Conservation (phyloP, 2,329 filamentous ascomycete species). For the Aspergillus ochraceus region DNA sequence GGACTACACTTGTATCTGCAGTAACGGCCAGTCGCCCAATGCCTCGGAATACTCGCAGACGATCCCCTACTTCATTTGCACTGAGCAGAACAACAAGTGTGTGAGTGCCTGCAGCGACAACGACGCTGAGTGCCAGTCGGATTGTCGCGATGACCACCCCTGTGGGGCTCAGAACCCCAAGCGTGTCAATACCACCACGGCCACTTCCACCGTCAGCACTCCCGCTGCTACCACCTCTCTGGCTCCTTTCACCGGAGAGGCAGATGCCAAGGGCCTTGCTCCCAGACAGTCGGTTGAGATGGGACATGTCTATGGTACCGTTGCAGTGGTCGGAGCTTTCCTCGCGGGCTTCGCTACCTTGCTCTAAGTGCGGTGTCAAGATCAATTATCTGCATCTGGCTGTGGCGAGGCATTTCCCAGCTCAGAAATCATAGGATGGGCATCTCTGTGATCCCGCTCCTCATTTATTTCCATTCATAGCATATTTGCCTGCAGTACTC, state of each 20-base stretch:
- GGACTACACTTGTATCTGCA: constrained; percentile 58
- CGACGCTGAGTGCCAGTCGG: constrained; percentile 50
- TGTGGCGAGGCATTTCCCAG: not conserved
- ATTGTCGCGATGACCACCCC: constrained; percentile 56
- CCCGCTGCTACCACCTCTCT: constrained; percentile 34
- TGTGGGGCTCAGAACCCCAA: constrained; percentile 63
- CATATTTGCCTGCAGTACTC: not conserved
- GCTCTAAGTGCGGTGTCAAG: constrained; percentile 39
- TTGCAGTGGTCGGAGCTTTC: constrained; percentile 55
- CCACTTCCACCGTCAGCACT: constrained; percentile 38
- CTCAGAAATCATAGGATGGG: not conserved
- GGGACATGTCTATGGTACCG: constrained; percentile 57
- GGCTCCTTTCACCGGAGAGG: constrained; percentile 32
- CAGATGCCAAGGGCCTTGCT: constrained; percentile 32
- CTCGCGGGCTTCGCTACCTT: constrained; percentile 59
- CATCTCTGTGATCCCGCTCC: not conserved
- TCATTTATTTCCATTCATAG: not conserved
- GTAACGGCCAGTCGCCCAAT: constrained; percentile 55
- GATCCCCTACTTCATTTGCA: constrained; percentile 63
- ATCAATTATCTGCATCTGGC: not conserved
- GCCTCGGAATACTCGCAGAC: constrained; percentile 63
- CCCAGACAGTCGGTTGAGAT: constrained; percentile 47
- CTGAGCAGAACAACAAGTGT: constrained; percentile 57
- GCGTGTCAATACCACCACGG: constrained; percentile 51
- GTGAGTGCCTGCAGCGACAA: constrained; percentile 49